A percentile compares a stretch with the other conserved stretches of the same genome.
phyloP scores from a whole-genome alignment of 139 green algal species.

The Ostreobium quekettii region DNA sequence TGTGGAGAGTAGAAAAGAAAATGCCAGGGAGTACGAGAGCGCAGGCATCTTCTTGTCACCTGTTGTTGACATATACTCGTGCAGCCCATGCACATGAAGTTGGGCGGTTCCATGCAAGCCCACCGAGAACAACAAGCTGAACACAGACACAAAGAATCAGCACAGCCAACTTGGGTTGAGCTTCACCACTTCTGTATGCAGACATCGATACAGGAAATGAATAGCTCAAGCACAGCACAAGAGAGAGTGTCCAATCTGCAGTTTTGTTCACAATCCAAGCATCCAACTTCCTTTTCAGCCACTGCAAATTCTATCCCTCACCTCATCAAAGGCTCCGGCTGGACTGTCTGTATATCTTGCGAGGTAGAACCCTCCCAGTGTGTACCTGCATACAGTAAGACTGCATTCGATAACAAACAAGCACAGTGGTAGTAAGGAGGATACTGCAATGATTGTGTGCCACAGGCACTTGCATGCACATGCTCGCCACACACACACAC shows the following conservation, averaged over 20 bases:
- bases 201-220: neutral
- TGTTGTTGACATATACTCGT: constrained; percentile 80
- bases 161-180: neutral
- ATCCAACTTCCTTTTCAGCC: neutral
- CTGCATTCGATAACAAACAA: neutral
- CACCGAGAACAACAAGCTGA: constrained; percentile 72
- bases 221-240: neutral
- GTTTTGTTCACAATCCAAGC: neutral
- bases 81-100: constrained; percentile 91
- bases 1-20: neutral
- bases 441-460: neutral
- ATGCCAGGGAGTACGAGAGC: constrained; percentile 7
- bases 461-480: neutral
- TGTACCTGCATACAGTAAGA: constrained; percentile 49
- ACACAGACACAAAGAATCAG: neutral
- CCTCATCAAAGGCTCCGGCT: constrained; percentile 83
- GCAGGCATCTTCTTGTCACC: constrained; percentile 19
- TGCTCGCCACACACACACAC: neutral
- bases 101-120: constrained; percentile 88
- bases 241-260: neutral
- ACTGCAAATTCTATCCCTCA: constrained; percentile 16
- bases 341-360: constrained; percentile 85
- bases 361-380: constrained; percentile 87
- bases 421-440: neutral
- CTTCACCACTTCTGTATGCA: neutral